These are phyloP conservation scores for Meira miltonrushii DNA, from an alignment of 1,284 basidiomycete genomes.

Conservation along the genomic window DNA sequence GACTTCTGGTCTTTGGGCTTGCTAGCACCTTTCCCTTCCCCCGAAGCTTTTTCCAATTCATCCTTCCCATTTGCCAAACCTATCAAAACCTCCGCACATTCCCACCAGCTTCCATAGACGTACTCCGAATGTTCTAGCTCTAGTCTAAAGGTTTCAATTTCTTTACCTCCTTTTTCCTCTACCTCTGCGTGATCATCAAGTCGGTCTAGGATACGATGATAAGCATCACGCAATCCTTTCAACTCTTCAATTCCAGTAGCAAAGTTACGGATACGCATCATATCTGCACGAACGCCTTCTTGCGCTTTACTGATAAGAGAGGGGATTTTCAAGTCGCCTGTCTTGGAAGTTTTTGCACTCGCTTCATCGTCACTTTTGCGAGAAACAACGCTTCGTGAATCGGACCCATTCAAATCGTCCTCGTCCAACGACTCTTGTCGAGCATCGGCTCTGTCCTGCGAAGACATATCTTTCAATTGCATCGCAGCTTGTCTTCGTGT, in stretches of 20 bases:
- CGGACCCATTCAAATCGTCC: no score
- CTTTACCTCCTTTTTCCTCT: background rate
- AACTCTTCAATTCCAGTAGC: conserved; percentile 37
- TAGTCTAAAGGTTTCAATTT: background rate
- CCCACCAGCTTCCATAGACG: conserved; percentile 22
- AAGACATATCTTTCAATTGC: no score
- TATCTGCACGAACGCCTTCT: conserved; percentile 28
- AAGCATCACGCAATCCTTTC: conserved; percentile 26
- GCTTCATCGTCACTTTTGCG: no score
- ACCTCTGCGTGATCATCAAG: conserved; percentile 6
- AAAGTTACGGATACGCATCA: conserved; percentile 32
- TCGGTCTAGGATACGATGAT: conserved; percentile 13
- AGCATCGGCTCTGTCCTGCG: no score
- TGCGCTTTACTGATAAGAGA: conserved; percentile 37
- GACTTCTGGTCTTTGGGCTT: background rate
- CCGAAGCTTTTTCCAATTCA: conserved; percentile 21
- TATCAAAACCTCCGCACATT: conserved; percentile 39
- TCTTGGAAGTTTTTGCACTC: no score
- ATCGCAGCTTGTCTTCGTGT: no score
- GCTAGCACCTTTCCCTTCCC: background rate
- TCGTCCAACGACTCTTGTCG: no score
- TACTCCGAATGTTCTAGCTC: no score
- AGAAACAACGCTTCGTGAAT: no score
- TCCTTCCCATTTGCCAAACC: conserved; percentile 29
- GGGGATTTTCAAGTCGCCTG: conserved; percentile 36